A percentile compares a stretch with the other conserved stretches of the same genome.
Evolutionary conservation across 768 basidiomycete genomes (phyloP).

Genomic region (Lyophyllum semitale): DNA sequence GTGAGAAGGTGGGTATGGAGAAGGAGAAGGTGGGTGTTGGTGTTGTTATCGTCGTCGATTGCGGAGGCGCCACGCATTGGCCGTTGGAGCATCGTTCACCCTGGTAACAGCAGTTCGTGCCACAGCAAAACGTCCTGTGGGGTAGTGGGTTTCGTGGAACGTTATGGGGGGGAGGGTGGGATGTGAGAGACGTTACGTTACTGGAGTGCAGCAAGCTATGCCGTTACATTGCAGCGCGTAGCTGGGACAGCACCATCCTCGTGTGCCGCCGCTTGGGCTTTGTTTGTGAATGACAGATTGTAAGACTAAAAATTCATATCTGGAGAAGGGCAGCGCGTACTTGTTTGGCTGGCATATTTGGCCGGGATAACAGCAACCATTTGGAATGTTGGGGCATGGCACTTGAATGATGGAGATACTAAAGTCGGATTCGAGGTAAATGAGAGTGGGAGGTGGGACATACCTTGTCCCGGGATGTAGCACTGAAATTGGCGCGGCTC

Average conservation of each 20-base stretch:
- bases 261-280: background rate
- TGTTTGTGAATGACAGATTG: background rate
- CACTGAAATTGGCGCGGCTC: background rate
- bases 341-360: background rate
- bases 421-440: background rate
- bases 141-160: no score
- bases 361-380: background rate
- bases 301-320: background rate
- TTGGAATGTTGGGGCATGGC: background rate
- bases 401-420: background rate
- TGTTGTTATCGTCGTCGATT: background rate
- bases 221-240: background rate
- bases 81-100: background rate
- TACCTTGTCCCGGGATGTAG: background rate
- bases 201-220: background rate
- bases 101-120: background rate
- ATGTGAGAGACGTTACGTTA: background rate
- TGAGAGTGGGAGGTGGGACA: background rate
- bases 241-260: conserved; percentile 1
- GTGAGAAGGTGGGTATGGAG: background rate
- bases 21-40: background rate
- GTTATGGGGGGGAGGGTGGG: background rate
- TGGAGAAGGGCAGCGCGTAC: background rate
- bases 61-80: background rate
- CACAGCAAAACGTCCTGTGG: background rate